Base-by-base conservation (phyloP, 2,329 filamentous ascomycete species). In the Lasiodiplodia gonubiensis region DNA sequence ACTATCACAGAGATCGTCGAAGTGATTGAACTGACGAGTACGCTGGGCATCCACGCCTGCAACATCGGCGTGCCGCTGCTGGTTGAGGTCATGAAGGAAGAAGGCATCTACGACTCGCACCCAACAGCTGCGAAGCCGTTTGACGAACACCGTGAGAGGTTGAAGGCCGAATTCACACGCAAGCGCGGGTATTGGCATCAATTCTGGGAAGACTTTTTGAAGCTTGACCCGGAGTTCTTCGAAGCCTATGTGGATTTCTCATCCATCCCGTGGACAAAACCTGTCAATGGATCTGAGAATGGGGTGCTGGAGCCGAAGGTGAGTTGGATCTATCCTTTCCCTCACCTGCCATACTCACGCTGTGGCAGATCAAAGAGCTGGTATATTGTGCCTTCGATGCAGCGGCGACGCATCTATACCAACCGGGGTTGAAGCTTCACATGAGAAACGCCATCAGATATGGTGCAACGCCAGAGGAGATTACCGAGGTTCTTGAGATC, bases 301-400 rank as follows among this genome's bases (percentile, higher is more conserved):
- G 77, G 80, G 1, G 77, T 72, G 3, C 71, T 84, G 64, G 78
- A 80, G 65, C 80, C 81, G n/a, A 83, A 84, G 76, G 78, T 79
- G 70, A 69, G 8, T 25, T 21, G 11, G 11, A 23, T 33, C 25
- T 23, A 30, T 14, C 5, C 11, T 35, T 48, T 7, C 5, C 14
- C n/a, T 18, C 10, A 3, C 1, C 4, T 23, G 3, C 1, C 14
- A 33, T 42, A 25, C 39, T 60, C 10, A 60, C 25, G 30, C 21
- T 2, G 4, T 14, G 0, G 2, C 16, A 74, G 73, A 68, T 75
- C 60, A 84, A 83, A 71, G 82, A 84, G 70, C 70, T 84, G 23
- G 76, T 84, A 7, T 83, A 83, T 69, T 83, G 81, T 68, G 83
- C 82, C 1, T 83, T 84, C 68, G 83, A 84, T 71, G 73, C 74